Evolutionary conservation across 1,139 yeast species (phyloP).

Genomic region (Debaryomyces sp.): DNA sequence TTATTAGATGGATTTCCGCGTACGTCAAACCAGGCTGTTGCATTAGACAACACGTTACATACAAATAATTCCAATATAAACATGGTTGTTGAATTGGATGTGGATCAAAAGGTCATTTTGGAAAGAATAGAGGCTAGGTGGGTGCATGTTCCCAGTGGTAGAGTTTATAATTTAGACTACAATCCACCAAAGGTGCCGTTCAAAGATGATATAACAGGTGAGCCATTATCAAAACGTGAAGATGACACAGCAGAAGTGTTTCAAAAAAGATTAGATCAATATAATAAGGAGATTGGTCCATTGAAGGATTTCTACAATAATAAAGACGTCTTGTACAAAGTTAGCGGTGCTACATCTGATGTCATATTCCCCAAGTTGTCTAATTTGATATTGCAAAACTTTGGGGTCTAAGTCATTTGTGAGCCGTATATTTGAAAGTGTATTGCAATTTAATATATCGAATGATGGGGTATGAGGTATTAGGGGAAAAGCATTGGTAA

Average conservation of each 20-base stretch:
- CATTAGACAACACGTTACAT: constrained; percentile 51
- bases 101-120: constrained; percentile 76
- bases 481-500: neutral
- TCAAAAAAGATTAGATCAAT: constrained; percentile 64
- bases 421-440: neutral
- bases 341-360: constrained; percentile 82
- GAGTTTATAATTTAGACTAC: constrained; percentile 82
- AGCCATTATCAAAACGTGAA: constrained; percentile 71
- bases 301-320: constrained; percentile 61
- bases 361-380: constrained; percentile 74
- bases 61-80: constrained; percentile 51
- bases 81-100: constrained; percentile 80
- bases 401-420: constrained; percentile 11
- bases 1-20: constrained; percentile 92
- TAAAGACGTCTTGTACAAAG: constrained; percentile 55
- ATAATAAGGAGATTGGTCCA: constrained; percentile 62
- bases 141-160: constrained; percentile 82
- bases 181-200: constrained; percentile 87
- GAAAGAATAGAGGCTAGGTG: constrained; percentile 83
- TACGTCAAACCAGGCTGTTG: constrained; percentile 69
- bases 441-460: neutral
- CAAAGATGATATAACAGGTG: constrained; percentile 87
- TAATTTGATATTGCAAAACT: constrained; percentile 37
- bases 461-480: neutral
- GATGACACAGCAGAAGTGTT: constrained; percentile 81